phyloP scores from a whole-genome alignment of 148 eudicot species.

The Silene latifolia region DNA sequence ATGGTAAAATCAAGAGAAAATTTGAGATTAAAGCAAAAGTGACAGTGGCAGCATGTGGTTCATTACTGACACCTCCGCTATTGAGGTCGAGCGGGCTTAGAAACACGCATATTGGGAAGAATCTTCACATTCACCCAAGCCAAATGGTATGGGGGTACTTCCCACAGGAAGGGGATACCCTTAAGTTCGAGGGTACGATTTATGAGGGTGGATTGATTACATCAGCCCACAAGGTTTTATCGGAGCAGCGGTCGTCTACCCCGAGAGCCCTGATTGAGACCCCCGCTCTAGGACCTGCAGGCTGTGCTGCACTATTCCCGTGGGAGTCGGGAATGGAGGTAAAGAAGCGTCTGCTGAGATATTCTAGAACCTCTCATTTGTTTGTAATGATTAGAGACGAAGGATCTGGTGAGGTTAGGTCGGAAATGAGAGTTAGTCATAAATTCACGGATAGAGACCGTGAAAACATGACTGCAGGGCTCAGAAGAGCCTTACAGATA shows the following conservation, averaged over 20 bases:
- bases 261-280: slow-evolving; percentile 46
- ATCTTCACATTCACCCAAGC: slow-evolving; percentile 58
- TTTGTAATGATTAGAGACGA: slow-evolving; percentile 50
- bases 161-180: slow-evolving; percentile 31
- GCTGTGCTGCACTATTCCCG: slow-evolving; percentile 49
- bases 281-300: slow-evolving; percentile 54
- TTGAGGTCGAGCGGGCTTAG: slow-evolving; percentile 47
- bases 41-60: slow-evolving; percentile 60
- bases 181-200: slow-evolving; percentile 33
- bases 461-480: slow-evolving; percentile 44
- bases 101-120: slow-evolving; percentile 51
- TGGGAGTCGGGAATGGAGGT: slow-evolving; percentile 51
- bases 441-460: slow-evolving; percentile 27
- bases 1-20: slow-evolving; percentile 22
- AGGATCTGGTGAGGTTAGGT: slow-evolving; percentile 45
- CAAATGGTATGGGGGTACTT: slow-evolving; percentile 72
- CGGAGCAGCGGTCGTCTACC: slow-evolving; percentile 22
- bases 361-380: slow-evolving; percentile 52
- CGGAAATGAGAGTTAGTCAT: slow-evolving; percentile 38
- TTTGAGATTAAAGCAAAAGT: slow-evolving; percentile 51
- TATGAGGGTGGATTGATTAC: slow-evolving; percentile 64
- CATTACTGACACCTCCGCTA: slow-evolving; percentile 54
- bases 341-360: slow-evolving; percentile 39
- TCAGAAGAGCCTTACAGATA: slow-evolving; percentile 46
- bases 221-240: slow-evolving; percentile 36